Conservation (phyloP, 2,329 filamentous ascomycete species). For the Aspergillus sp. region DNA sequence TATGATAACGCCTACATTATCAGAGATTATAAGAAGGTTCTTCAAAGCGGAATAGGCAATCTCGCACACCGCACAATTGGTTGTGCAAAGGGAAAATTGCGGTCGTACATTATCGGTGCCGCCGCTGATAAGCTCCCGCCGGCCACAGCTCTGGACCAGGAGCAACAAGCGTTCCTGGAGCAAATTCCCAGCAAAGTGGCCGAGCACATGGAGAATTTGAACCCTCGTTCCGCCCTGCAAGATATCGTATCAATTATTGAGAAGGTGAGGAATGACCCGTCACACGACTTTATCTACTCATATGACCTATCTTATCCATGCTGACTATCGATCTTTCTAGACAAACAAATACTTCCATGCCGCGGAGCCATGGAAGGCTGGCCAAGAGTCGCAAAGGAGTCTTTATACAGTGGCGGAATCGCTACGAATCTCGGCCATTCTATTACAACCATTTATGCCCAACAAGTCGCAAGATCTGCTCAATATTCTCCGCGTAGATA, state of each 20-base stretch:
- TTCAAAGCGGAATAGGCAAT: slow-evolving; percentile 76
- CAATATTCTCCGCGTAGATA: slow-evolving; percentile 66
- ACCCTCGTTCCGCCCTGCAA: slow-evolving; percentile 60
- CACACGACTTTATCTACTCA: background rate
- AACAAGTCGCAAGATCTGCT: slow-evolving; percentile 65
- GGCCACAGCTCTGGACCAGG: slow-evolving; percentile 22
- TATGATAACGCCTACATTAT: slow-evolving; percentile 77
- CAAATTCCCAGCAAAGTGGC: slow-evolving; percentile 39
- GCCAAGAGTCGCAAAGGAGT: slow-evolving; percentile 46
- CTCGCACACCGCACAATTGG: slow-evolving; percentile 64
- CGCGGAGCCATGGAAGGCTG: slow-evolving; percentile 60
- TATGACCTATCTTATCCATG: slow-evolving; percentile 6
- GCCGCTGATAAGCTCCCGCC: slow-evolving; percentile 21
- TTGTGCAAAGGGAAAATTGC: slow-evolving; percentile 62
- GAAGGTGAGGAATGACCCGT: slow-evolving; percentile 41
- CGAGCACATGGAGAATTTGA: slow-evolving; percentile 55
- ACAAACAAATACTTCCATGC: slow-evolving; percentile 62
- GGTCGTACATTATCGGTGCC: slow-evolving; percentile 48
- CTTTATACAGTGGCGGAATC: slow-evolving; percentile 70
- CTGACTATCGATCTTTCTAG: slow-evolving; percentile 29
- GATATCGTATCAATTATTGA: slow-evolving; percentile 57
- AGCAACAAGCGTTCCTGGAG: slow-evolving; percentile 37
- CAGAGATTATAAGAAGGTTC: slow-evolving; percentile 67
- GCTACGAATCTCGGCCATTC: slow-evolving; percentile 70
- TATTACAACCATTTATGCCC: slow-evolving; percentile 89